Conservation (phyloP, 805 yeast species). For the Dipodascus albidus region DNA sequence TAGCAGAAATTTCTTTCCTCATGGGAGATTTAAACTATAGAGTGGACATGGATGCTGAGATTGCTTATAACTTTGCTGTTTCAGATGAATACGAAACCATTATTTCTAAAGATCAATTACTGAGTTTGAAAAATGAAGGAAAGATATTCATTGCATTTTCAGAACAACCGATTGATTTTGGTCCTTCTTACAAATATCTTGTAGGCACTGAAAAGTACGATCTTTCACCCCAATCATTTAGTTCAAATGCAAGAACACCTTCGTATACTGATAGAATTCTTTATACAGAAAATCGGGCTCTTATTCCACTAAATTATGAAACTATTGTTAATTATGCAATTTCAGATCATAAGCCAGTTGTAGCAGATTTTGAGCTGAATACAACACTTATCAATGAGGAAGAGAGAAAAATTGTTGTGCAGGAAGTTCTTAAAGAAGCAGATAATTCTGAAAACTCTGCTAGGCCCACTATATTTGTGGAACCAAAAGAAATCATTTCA, state of each 20-base stretch:
- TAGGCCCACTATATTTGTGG: conserved; percentile 31
- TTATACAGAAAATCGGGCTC: conserved; percentile 16
- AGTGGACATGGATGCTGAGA: conserved; percentile 23
- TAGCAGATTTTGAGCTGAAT: conserved; percentile 25
- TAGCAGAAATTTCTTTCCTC: conserved; percentile 21
- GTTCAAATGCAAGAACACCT: conserved; percentile 32
- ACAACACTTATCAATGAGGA: conserved; percentile 29
- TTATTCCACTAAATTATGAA: conserved; percentile 18
- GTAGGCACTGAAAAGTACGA: conserved; percentile 16
- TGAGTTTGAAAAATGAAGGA: conserved; percentile 24
- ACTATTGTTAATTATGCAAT: conserved; percentile 21
- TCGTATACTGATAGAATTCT: conserved; percentile 51
- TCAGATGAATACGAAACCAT: conserved; percentile 26
- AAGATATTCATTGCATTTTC: conserved; percentile 33
- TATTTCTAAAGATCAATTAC: conserved; percentile 34
- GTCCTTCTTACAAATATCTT: conserved; percentile 43
- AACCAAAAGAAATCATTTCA: conserved; percentile 24
- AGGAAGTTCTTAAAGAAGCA: conserved; percentile 29
- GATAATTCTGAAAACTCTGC: conserved; percentile 35
- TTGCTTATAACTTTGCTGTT: conserved; percentile 22
- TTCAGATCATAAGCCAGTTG: conserved; percentile 51
- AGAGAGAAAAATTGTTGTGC: conserved; percentile 26
- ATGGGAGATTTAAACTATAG: conserved; percentile 50
- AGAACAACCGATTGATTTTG: conserved; percentile 37
- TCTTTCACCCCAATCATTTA: conserved; percentile 15